Base-by-base conservation (phyloP, 1,139 yeast genomes). In the Lodderomyces metapsilosis region DNA sequence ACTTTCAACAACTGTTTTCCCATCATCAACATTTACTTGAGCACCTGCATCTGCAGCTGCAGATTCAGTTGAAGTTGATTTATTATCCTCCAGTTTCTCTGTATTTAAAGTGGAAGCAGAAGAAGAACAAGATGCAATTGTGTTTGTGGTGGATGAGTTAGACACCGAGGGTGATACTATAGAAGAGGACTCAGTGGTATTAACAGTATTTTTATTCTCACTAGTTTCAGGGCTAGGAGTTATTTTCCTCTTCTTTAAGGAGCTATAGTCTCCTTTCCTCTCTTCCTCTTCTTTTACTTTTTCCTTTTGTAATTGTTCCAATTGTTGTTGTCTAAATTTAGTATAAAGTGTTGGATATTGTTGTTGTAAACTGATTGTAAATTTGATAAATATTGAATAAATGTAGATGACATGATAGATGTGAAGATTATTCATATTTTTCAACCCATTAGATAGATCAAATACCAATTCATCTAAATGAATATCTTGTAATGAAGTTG, bases 361-460 rank as follows among this genome's bases (percentile, higher is more conserved):
- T 40, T 66, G 71, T 17, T 72, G 52, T 36, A 49, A n/a, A n/a
- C n/a, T 56, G 18, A 70, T 67, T 20, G 71, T 62, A 43, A 63
- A 66, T 33, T 63, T 57, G 28, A 71, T 54, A 5, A 68, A 56
- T 36, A 57, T 53, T 32, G 58, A 50, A 15, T 71, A 56, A 2
- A 72, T 55, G 9, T 59, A 53, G 4, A 71, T 56, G 16, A 75
- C 71, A 44, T 72, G 75, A 47, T 54, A 64, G 5, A 61, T 50
- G 49, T 69, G 71, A 18, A 72, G 56, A 33, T 56, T 60, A 44
- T 68, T 64, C 38, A 70, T 56, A 46, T 65, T 56, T 46, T 67
- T 69, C 30, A 59, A 43, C 3, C 54, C 58, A 44, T 62, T 54
- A 21, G 54, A 44, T 17, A 71, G 50, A 44, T 70, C 74, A 45